Conservation (phyloP, 2,329 filamentous ascomycete species). For the Hypoxylon sp. region DNA sequence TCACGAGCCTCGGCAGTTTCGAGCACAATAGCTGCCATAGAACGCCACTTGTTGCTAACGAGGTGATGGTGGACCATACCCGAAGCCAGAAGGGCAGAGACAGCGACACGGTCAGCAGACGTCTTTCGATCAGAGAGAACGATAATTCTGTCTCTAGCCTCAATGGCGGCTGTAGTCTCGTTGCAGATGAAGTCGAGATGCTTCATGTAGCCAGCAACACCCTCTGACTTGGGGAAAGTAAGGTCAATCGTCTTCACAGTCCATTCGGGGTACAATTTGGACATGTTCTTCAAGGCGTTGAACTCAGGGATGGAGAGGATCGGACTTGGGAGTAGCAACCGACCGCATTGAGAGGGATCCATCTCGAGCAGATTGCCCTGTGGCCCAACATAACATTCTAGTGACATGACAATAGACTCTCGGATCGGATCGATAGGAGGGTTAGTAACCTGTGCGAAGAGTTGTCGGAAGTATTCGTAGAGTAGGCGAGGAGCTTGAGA, state of each 20-base stretch:
- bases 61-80: slow-evolving; percentile 96
- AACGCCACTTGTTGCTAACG: slow-evolving; percentile 95
- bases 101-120: slow-evolving; percentile 83
- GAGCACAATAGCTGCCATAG: slow-evolving; percentile 86
- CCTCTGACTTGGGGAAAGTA: slow-evolving; percentile 90
- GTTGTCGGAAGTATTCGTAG: slow-evolving; percentile 97
- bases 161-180: slow-evolving; percentile 85
- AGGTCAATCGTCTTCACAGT: slow-evolving; percentile 92
- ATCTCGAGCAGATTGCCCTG: slow-evolving; percentile 97
- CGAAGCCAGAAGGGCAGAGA: slow-evolving; percentile 89
- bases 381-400: slow-evolving; percentile 95
- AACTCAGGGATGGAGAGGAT: slow-evolving; percentile 92
- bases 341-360: slow-evolving; percentile 88
- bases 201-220: slow-evolving; percentile 85
- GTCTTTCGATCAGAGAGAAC: slow-evolving; percentile 91
- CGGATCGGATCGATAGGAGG: slow-evolving; percentile 97
- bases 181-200: slow-evolving; percentile 92
- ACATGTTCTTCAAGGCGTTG: slow-evolving; percentile 86
- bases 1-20: slow-evolving; percentile 97
- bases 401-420: slow-evolving; percentile 97
- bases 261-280: slow-evolving; percentile 81
- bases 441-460: slow-evolving; percentile 98
- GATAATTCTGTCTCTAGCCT: slow-evolving; percentile 86
- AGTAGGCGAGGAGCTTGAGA: slow-evolving; percentile 90
- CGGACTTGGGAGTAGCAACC: slow-evolving; percentile 88